These are phyloP conservation scores for Heliocybe sulcata DNA, from an alignment of 1,284 basidiomycete genomes.

Conservation along the genomic window DNA sequence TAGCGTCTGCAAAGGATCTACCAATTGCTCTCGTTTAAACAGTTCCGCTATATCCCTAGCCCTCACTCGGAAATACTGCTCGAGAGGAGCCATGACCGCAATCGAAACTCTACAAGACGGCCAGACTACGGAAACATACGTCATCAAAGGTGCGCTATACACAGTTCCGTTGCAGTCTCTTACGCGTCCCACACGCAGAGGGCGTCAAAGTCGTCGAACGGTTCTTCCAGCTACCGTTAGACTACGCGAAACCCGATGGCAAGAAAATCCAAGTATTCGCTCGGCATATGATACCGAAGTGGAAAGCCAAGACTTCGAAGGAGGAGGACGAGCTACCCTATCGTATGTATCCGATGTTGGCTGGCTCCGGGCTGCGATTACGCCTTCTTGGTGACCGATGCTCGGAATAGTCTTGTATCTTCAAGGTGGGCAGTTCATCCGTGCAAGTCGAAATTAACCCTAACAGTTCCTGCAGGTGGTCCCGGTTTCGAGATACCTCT, in stretches of 20 bases:
- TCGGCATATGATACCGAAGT: slow-evolving; percentile 32
- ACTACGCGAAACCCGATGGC: slow-evolving; percentile 33
- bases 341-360: slow-evolving; percentile 21
- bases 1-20: too few species aligned
- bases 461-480: not conserved
- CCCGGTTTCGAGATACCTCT: not conserved
- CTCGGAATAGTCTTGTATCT: not conserved
- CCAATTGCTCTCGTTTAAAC: too few species aligned
- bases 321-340: slow-evolving; percentile 28
- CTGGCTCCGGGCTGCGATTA: not conserved
- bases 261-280: slow-evolving; percentile 40
- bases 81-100: too few species aligned
- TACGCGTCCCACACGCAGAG: slow-evolving; percentile 16
- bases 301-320: slow-evolving; percentile 31
- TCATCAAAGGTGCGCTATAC: not conserved
- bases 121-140: not conserved
- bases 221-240: slow-evolving; percentile 41
- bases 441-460: not conserved
- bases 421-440: not conserved
- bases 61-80: too few species aligned
- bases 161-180: too few species aligned
- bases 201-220: slow-evolving; percentile 39
- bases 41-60: too few species aligned
- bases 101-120: not conserved
- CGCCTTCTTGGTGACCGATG: not conserved